A percentile compares a stretch with the other conserved stretches of the same genome.
Conservation (phyloP, 2,329 filamentous ascomycete genomes). For the Purpureocillium takamizusanense region DNA sequence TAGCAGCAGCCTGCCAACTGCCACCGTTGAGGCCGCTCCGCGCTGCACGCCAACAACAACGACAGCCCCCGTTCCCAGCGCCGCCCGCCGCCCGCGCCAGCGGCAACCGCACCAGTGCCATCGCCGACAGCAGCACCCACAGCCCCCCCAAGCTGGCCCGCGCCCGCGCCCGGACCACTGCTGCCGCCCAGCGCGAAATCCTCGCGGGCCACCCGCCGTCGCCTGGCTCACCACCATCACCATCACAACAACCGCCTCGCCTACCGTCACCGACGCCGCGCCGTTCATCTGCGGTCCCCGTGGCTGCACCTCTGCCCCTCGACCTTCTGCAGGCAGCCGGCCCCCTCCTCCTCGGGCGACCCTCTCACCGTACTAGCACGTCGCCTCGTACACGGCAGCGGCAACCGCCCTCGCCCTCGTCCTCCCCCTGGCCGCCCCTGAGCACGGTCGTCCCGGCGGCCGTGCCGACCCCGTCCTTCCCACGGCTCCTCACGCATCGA, state of each 20-base stretch:
- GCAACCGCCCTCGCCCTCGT: not conserved
- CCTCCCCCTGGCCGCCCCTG: constrained; percentile 6
- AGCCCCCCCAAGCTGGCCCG: not conserved
- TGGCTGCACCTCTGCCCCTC: not conserved
- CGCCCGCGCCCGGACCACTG: not conserved
- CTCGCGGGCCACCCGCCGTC: not conserved
- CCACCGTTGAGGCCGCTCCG: not conserved
- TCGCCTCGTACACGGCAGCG: not conserved
- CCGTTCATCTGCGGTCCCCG: no score
- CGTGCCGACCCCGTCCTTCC: constrained; percentile 31
- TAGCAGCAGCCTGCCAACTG: not conserved
- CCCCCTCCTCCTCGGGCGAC: not conserved
- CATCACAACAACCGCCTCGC: not conserved
- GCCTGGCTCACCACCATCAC: not conserved
- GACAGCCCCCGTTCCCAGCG: constrained; percentile 1
- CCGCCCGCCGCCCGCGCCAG: not conserved
- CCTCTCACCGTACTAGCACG: not conserved
- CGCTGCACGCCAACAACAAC: constrained; percentile 2
- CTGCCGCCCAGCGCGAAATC: not conserved
- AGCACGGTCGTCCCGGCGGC: constrained; percentile 38
- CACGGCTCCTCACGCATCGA: constrained; percentile 39
- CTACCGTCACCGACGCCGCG: not conserved
- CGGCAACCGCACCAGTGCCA: not conserved
- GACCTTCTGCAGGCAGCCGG: not conserved
- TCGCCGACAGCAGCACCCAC: constrained; percentile 1